Evolutionary conservation across 192 early-diverging fungal genomes (phyloP).

Genomic region (Haplosporangium gracile): DNA sequence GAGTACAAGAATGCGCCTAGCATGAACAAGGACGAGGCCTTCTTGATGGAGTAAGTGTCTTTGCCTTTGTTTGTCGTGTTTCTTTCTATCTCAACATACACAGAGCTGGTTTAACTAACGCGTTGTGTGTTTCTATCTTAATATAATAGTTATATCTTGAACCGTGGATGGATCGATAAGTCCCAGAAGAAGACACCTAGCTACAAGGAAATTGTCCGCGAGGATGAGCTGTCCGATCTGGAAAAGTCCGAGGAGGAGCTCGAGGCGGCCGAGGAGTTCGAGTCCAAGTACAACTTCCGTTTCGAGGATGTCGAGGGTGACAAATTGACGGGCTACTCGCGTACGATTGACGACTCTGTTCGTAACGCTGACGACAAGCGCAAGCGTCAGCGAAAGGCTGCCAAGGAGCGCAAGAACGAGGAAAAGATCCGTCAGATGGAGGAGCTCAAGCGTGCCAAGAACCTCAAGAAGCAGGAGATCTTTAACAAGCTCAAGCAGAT

Average conservation of each 20-base stretch:
- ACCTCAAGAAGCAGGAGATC: conserved; percentile 92
- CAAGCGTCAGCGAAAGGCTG: conserved; percentile 77
- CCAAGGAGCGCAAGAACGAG: conserved; percentile 80
- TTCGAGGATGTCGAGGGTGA: conserved; percentile 87
- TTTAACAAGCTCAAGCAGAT: conserved; percentile 86
- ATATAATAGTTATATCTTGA: conserved; percentile 82
- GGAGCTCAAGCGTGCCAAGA: conserved; percentile 93
- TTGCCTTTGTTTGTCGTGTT: neutral
- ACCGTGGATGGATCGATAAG: conserved; percentile 95
- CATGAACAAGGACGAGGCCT: conserved; percentile 67
- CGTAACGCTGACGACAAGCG: conserved; percentile 88
- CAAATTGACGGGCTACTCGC: conserved; percentile 82
- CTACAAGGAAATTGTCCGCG: conserved; percentile 77
- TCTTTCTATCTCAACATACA: neutral
- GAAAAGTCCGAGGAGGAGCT: conserved; percentile 83
- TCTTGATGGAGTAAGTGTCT: conserved; percentile 82
- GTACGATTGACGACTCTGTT: conserved; percentile 85
- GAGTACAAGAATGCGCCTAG: conserved; percentile 66
- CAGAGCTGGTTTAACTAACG: neutral
- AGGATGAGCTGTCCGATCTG: conserved; percentile 70
- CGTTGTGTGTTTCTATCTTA: conserved; percentile 9
- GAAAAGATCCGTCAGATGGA: conserved; percentile 79
- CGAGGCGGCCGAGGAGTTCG: conserved; percentile 88
- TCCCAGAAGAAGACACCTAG: conserved; percentile 68
- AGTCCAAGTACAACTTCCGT: conserved; percentile 93